Percentiles rank a stretch among this genome's conserved stretches.
phyloP scores from a whole-genome alignment of 1,284 basidiomycete genomes.

The Malassezia restricta region DNA sequence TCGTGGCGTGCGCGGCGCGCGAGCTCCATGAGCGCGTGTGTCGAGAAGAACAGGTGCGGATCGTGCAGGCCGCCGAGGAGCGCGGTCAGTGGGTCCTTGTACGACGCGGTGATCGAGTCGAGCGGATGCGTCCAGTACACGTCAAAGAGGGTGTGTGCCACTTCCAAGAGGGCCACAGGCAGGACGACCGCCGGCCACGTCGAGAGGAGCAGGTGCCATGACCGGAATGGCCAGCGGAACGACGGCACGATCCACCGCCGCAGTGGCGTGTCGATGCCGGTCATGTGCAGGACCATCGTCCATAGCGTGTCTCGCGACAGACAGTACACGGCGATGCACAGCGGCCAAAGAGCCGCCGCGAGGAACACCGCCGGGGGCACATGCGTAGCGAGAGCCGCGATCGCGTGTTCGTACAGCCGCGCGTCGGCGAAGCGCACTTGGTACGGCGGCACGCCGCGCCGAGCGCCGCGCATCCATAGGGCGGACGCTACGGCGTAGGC shows the following conservation, averaged over 20 bases:
- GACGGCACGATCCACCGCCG: conserved; percentile 26
- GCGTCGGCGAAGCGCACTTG: conserved; percentile 7
- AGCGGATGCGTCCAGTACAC: conserved; percentile 33
- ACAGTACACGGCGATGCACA: conserved; percentile 13
- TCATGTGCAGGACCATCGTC: conserved; percentile 19
- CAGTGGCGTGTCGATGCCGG: conserved; percentile 20
- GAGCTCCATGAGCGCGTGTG: conserved; percentile 24
- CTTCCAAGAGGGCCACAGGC: conserved; percentile 17
- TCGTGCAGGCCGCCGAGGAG: conserved; percentile 26
- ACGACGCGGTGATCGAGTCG: conserved; percentile 14
- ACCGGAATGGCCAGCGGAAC: conserved; percentile 23
- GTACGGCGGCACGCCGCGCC: conserved; percentile 15
- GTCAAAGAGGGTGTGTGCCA: conserved; percentile 24
- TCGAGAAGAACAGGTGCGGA: conserved; percentile 23
- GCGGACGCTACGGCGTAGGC: conserved; percentile 18
- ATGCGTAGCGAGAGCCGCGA: conserved; percentile 15
- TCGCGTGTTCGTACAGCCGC: conserved; percentile 14
- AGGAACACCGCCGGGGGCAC: conserved; percentile 11
- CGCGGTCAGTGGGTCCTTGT: conserved; percentile 20
- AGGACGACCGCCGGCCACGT: conserved; percentile 16
- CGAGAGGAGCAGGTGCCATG: conserved; percentile 5
- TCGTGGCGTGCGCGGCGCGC: conserved; percentile 19
- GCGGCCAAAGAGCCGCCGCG: background rate
- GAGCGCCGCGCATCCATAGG: conserved; percentile 8
- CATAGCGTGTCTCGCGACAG: conserved; percentile 22